phyloP scores from a whole-genome alignment of 2,329 filamentous ascomycete genomes.

The Aspergillus viridinutans region DNA sequence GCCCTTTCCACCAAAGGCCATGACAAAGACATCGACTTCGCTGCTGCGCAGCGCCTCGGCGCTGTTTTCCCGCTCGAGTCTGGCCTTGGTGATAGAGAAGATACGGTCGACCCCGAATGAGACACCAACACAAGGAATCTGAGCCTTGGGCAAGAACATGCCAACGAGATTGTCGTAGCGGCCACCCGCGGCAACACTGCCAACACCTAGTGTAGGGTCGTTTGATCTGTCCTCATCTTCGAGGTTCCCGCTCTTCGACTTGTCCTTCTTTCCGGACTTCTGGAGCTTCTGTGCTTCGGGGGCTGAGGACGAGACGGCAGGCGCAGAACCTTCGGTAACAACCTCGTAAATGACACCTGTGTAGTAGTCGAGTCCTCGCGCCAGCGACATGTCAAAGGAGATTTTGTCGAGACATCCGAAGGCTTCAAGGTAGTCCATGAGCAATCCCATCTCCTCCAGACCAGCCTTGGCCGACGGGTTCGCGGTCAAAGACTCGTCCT shows the following conservation, averaged over 20 bases:
- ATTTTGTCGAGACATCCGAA: constrained; percentile 69
- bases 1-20: constrained; percentile 87
- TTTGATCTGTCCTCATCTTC: constrained; percentile 67
- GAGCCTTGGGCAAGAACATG: constrained; percentile 82
- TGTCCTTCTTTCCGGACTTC: constrained; percentile 42
- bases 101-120: constrained; percentile 96
- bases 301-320: constrained; percentile 41
- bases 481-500: constrained; percentile 62
- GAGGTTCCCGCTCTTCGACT: constrained; percentile 47
- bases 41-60: constrained; percentile 57
- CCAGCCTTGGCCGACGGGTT: constrained; percentile 76
- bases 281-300: constrained; percentile 32
- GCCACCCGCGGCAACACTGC: constrained; percentile 82
- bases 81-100: constrained; percentile 83
- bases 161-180: constrained; percentile 90
- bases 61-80: constrained; percentile 58
- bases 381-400: constrained; percentile 85
- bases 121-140: constrained; percentile 86
- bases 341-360: constrained; percentile 90
- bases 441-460: constrained; percentile 71
- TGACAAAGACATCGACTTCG: constrained; percentile 87
- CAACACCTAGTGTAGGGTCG: constrained; percentile 77
- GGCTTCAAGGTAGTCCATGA: constrained; percentile 77
- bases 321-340: constrained; percentile 73
- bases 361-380: constrained; percentile 88